Percentiles rank a stretch among this genome's conserved stretches.
Conservation (phyloP, 345 rosid genomes). For the Limnanthes douglasii region DNA sequence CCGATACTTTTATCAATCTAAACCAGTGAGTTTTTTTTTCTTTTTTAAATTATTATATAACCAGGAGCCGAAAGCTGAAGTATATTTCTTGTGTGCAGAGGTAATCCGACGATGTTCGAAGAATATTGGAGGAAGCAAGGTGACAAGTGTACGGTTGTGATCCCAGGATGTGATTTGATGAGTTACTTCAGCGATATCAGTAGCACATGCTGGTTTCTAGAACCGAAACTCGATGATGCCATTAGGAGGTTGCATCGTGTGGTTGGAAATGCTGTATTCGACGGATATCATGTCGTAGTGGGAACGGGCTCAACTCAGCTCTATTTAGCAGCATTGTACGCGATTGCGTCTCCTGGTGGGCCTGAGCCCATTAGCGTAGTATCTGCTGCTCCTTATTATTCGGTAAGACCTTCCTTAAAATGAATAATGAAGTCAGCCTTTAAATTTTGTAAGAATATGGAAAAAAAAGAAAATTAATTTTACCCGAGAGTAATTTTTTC, state of each 20-base stretch:
- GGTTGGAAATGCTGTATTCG: conserved; percentile 48
- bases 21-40: conserved; percentile 12
- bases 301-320: conserved; percentile 92
- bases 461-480: not conserved
- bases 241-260: conserved; percentile 43
- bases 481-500: not conserved
- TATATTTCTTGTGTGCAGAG: conserved; percentile 25
- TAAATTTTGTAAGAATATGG: not conserved
- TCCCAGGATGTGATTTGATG: conserved; percentile 53
- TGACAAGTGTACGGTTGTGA: conserved; percentile 46
- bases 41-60: not conserved
- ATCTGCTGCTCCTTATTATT: conserved; percentile 80
- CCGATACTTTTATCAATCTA: conserved; percentile 12
- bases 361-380: conserved; percentile 55
- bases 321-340: conserved; percentile 56
- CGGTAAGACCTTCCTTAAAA: conserved; percentile 29
- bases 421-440: not conserved
- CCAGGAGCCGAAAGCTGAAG: not conserved
- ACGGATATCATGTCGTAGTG: conserved; percentile 39
- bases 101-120: conserved; percentile 79
- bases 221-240: conserved; percentile 40
- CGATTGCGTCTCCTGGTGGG: conserved; percentile 32
- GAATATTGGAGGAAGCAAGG: conserved; percentile 53
- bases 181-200: conserved; percentile 58
- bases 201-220: conserved; percentile 67